phyloP scores from a whole-genome alignment of 805 yeast genomes.

The Debaryomyces maramus region DNA sequence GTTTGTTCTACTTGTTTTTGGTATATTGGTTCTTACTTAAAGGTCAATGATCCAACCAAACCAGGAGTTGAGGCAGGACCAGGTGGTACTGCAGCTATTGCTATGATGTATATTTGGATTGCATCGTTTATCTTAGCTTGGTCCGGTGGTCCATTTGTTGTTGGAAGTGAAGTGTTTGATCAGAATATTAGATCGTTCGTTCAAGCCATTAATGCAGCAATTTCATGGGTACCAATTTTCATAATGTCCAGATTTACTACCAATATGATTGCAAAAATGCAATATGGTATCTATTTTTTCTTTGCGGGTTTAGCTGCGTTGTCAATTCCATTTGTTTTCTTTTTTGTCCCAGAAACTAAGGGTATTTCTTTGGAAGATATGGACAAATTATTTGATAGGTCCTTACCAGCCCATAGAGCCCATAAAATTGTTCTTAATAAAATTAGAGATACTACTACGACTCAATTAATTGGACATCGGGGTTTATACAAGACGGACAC shows the following conservation, averaged over 20 bases:
- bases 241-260: conserved; percentile 48
- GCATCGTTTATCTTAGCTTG: conserved; percentile 43
- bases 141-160: conserved; percentile 50
- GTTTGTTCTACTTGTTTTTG: conserved; percentile 47
- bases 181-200: conserved; percentile 43
- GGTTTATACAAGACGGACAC: conserved; percentile 23
- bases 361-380: conserved; percentile 35
- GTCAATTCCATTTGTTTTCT: conserved; percentile 28
- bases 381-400: conserved; percentile 28
- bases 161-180: conserved; percentile 48
- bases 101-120: conserved; percentile 49
- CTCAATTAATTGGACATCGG: not conserved
- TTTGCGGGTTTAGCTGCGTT: conserved; percentile 33
- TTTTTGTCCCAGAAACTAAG: conserved; percentile 41
- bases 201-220: conserved; percentile 45
- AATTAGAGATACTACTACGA: conserved; percentile 1
- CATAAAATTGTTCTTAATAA: conserved; percentile 23
- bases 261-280: conserved; percentile 43
- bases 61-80: conserved; percentile 16
- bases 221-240: conserved; percentile 53
- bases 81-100: conserved; percentile 45
- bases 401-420: conserved; percentile 34
- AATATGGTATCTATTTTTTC: conserved; percentile 47
- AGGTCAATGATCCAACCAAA: conserved; percentile 30
- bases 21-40: conserved; percentile 50